Conservation (phyloP, 192 early-diverging fungal species). For the Backusella westeae region DNA sequence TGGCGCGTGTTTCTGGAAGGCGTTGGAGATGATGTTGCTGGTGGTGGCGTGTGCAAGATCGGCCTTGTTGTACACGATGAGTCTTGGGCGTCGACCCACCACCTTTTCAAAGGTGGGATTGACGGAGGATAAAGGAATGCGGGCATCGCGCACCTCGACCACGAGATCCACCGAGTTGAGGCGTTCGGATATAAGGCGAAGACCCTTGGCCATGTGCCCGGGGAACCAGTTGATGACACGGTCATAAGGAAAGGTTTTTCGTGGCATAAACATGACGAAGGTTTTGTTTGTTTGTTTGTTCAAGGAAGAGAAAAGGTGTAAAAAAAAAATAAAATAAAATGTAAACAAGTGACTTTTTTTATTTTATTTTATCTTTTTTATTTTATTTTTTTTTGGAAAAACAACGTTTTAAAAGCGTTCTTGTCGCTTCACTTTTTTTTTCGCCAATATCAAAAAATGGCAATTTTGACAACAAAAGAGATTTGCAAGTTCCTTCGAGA, state of each 20-base stretch:
- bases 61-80: slow-evolving; percentile 92
- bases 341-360: too few relatives aligned
- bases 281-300: too few relatives aligned
- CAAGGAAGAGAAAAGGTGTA: too few relatives aligned
- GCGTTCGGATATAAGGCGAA: slow-evolving; percentile 70
- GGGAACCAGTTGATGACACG: slow-evolving; percentile 85
- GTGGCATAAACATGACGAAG: slow-evolving; percentile 13
- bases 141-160: slow-evolving; percentile 92
- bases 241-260: slow-evolving; percentile 43
- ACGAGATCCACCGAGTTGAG: slow-evolving; percentile 78
- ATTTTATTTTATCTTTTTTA: too few relatives aligned
- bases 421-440: too few relatives aligned
- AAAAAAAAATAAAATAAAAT: too few relatives aligned
- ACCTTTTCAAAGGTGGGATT: slow-evolving; percentile 79
- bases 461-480: not conserved
- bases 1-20: slow-evolving; percentile 41
- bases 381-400: too few relatives aligned
- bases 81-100: slow-evolving; percentile 59
- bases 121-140: slow-evolving; percentile 89
- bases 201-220: slow-evolving; percentile 82
- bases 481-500: not conserved
- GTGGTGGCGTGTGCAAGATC: slow-evolving; percentile 78
- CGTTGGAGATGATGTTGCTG: slow-evolving; percentile 28
- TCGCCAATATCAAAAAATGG: too few relatives aligned
- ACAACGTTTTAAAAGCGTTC: too few relatives aligned